Base-by-base conservation (phyloP, 2,329 filamentous ascomycete genomes). In the Fusarium sp. region DNA sequence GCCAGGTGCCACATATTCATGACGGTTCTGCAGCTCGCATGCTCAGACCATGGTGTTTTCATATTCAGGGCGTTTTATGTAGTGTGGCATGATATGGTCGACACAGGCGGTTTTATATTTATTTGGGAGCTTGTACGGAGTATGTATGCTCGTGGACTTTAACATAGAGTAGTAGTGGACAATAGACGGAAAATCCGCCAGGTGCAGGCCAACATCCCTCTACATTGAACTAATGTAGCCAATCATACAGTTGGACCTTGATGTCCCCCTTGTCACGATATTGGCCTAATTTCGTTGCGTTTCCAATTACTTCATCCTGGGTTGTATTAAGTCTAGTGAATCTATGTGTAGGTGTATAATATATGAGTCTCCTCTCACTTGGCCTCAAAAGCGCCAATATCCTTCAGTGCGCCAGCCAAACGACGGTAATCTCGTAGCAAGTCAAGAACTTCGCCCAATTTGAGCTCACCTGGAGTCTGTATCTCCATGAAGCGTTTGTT, bases 351-450 rank as follows among this genome's bases (percentile, higher is more conserved):
- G 35, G 26, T 44, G 23, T 29, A 21, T n/a, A 37, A 21, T 26
- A 28, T 47, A 35, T 57, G 9, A 31, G 38, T 28, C 26, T 28
- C 21, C 23, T 23, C 24, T 66, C 70, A 80, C 57, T 79, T 79
- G 20, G 82, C 81, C 63, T 85, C 84, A 74, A 91, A 89, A 12
- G 88, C 89, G 21, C 85, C 88, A 75, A 88, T 80, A 48, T 89
- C 87, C 72, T 88, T 88, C 59, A 94, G 77, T 11, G 87, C 87
- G 28, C 84, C 84, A 0, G 91, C 92, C 46, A 95, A 80, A 54
- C 92, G 84, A 72, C 92, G 88, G 74, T 95, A 95, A 77, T 95
- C 92, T 57, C 88, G 85, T 23, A 95, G 79, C 48, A 95, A 80
- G 57, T 92, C 88, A 24, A 91, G 80, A 20, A 95, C 89, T 73